Base-by-base conservation (phyloP, 139 green algal genomes). In the Tetraselmis striata region DNA sequence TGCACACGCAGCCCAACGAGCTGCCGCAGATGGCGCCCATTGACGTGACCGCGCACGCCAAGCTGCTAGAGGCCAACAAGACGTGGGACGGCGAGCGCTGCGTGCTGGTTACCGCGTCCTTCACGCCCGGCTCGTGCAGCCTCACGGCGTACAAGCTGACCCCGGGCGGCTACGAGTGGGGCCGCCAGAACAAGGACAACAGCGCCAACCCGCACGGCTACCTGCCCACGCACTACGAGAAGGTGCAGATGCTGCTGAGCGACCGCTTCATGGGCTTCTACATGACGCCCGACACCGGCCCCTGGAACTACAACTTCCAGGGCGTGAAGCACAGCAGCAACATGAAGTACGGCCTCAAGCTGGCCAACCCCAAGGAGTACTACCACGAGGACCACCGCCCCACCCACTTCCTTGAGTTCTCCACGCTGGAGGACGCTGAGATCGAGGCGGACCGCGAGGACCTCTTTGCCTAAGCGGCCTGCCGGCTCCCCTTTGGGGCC, bases 231-330 rank as follows among this genome's bases (percentile, higher is more conserved):
- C 95, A 96, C 89, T 99, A 98, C 84, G 97, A 99, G 92, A 97
- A 97, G 89, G 95, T 97, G 77, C 97, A 99, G 94, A 95, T 99
- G 94, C 93, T 99, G 83, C 92, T 99, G 76, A 94, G 85, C 28
- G 97, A 99, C 90, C 92, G 96, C 82, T 99, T 99, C 91, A 96
- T 98, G 90, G 96, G 96, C 86, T 99, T 98, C 83, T 98, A 95
- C 91, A 98, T 99, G 96, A 90, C 95, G 59, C 94, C 94, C 22
- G 93, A 98, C 85, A 88, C 91, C n/a, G 91, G 94, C 75, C 88
- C 81, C 80, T 99, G 97, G 97, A 99, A 99, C 87, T 99, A 98
- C 90, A 98, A 98, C 87, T 99, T 99, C 90, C 95, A 95, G 92
- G 93, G 92, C 58, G 90, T 94, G 30, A 94, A 94, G 88, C 90